Conservation (phyloP, 805 yeast genomes). For the Hanseniaspora lindneri region DNA sequence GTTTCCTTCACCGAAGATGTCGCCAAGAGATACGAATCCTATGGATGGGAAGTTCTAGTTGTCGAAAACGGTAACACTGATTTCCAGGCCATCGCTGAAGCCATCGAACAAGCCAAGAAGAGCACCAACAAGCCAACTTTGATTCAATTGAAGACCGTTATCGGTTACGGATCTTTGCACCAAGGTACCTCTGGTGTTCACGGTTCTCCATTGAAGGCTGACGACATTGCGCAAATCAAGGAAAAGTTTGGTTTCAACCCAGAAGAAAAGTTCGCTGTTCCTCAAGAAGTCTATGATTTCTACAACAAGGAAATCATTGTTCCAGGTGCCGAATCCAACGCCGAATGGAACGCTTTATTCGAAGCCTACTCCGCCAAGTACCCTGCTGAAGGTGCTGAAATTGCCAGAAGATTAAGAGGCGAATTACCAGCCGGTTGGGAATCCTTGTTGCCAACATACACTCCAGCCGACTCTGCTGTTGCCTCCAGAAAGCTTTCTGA, state of each 20-base stretch:
- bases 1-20: constrained; percentile 93
- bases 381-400: constrained; percentile 70
- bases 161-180: constrained; percentile 81
- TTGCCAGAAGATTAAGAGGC: constrained; percentile 63
- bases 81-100: constrained; percentile 54
- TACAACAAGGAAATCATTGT: constrained; percentile 44
- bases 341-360: constrained; percentile 61
- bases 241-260: constrained; percentile 80
- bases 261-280: constrained; percentile 61
- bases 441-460: constrained; percentile 63
- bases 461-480: constrained; percentile 63
- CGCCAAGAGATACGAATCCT: constrained; percentile 67
- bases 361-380: constrained; percentile 51
- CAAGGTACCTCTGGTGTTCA: constrained; percentile 88
- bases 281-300: constrained; percentile 67
- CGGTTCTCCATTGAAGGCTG: constrained; percentile 91
- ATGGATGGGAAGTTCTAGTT: constrained; percentile 82
- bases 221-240: constrained; percentile 82
- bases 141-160: constrained; percentile 78
- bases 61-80: constrained; percentile 76
- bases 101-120: constrained; percentile 71
- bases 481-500: constrained; percentile 95
- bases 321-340: constrained; percentile 56
- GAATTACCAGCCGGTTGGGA: constrained; percentile 79
- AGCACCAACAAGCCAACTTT: constrained; percentile 73